Conservation (phyloP, 257 asterid species). For the Ballota nigra region DNA sequence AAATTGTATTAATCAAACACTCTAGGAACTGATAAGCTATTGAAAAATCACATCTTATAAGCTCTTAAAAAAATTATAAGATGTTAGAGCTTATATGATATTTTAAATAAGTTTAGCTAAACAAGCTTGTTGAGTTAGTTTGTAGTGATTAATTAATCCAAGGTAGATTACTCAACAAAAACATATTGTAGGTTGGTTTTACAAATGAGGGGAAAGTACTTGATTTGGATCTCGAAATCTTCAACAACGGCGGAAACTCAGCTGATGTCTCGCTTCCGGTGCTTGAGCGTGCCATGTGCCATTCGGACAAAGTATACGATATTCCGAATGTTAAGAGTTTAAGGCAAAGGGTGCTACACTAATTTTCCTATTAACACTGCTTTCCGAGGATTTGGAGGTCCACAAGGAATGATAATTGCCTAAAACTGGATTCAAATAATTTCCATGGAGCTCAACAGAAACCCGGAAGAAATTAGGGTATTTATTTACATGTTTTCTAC, state of each 20-base stretch:
- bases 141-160: conserved; percentile 2
- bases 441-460: conserved; percentile 75
- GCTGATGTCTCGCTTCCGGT: conserved; percentile 86
- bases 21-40: no score
- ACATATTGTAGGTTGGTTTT: conserved; percentile 74
- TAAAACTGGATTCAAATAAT: conserved; percentile 96
- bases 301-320: conserved; percentile 86
- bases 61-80: no score
- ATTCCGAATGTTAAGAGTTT: conserved; percentile 77
- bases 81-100: no score
- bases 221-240: conserved; percentile 86
- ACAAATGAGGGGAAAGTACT: conserved; percentile 78
- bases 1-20: no score
- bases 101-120: no score
- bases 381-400: conserved; percentile 98
- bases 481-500: conserved; percentile 14
- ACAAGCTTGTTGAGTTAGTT: background rate
- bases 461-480: conserved; percentile 91
- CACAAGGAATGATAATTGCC: conserved; percentile 94
- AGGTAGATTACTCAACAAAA: conserved; percentile 11
- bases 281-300: conserved; percentile 97
- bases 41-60: no score
- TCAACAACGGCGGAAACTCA: conserved; percentile 86
- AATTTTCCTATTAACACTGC: conserved; percentile 96
- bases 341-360: conserved; percentile 86